Evolutionary conservation across 306 rosid species (phyloP), one percentile per base, ranked within the genome.

Genomic region (Abrus pulchellus): DNA sequence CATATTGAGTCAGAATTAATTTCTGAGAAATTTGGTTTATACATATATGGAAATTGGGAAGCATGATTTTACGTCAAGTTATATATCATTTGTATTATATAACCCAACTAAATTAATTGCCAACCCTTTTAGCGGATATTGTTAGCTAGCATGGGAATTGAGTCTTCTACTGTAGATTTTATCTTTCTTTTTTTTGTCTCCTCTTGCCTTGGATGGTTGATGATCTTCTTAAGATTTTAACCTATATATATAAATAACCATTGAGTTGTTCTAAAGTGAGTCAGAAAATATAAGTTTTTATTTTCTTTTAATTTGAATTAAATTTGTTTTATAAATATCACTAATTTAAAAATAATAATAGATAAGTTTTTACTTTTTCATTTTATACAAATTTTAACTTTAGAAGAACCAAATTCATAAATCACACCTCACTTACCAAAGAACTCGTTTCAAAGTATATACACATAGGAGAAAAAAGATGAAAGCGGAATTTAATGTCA

Each of bases 1-100:
- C 79, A 60, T 70, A n/a, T 50, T 59, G 28, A 50, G 10, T 84
- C 74, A 74, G 47, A 79, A 72, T 68, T 68, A 41, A 76, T 53
- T 48, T 77, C 41, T 83, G 9, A 68, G 52, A 82, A 69, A 52
- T 55, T 74, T 81, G 29, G 32, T 50, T 50, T 68, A 10, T 68
- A 44, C 20, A 14, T 14, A 57, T 45, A 5, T 68, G 57, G 55
- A 67, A 36, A 12, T 61, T 34, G 29, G 41, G 72, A 61, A 45
- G 32, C 59, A 68, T 67, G n/a, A 47, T 75, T 36, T 14, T 43
- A 59, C 28, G 55, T 82, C 41, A 44, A 75, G 68, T 75, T 57
- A 67, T 45, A 34, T 74, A 11, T 53, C 68, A 53, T 44, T 41
- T 80, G 69, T 68, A 32, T 9, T 41, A 56, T 69, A 69, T 29